Conservation (phyloP, 2,329 filamentous ascomycete species). For the Chalaropsis thielavioides region DNA sequence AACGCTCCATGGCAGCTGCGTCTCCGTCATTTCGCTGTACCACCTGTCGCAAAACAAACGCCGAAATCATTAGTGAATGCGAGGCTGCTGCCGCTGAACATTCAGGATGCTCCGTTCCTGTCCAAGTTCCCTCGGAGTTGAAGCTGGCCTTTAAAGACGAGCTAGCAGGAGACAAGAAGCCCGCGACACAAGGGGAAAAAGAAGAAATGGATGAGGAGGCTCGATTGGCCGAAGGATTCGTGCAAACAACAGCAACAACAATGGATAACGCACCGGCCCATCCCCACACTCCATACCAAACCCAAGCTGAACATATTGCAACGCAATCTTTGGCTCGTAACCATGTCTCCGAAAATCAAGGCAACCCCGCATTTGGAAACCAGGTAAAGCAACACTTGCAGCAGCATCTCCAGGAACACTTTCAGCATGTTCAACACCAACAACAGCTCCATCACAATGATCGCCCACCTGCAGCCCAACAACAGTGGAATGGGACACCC, state of each 20-base stretch:
- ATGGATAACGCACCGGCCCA: constrained; percentile 17
- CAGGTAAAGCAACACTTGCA: constrained; percentile 19
- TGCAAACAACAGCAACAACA: constrained; percentile 33
- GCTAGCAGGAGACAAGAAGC: constrained; percentile 29
- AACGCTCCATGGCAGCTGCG: constrained; percentile 53
- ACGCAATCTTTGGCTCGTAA: background rate
- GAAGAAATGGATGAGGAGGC: constrained; percentile 31
- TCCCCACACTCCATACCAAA: constrained; percentile 20
- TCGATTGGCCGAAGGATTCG: constrained; percentile 43
- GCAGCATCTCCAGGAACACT: constrained; percentile 15
- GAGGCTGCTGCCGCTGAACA: constrained; percentile 33
- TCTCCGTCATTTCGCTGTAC: constrained; percentile 53
- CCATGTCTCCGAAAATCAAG: constrained; percentile 16
- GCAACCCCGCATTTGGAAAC: constrained; percentile 10
- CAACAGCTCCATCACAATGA: background rate
- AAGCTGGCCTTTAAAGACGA: constrained; percentile 62
- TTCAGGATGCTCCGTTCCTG: constrained; percentile 19
- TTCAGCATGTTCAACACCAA: constrained; percentile 9
- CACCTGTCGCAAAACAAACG: constrained; percentile 56
- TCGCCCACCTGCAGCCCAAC: background rate
- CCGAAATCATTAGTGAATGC: constrained; percentile 57
- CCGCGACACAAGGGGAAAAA: background rate
- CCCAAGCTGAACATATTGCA: background rate
- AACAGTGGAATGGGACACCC: background rate
- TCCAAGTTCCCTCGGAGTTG: constrained; percentile 37